Base-by-base conservation (phyloP, 306 rosid genomes). In the Cicer yamashitae region DNA sequence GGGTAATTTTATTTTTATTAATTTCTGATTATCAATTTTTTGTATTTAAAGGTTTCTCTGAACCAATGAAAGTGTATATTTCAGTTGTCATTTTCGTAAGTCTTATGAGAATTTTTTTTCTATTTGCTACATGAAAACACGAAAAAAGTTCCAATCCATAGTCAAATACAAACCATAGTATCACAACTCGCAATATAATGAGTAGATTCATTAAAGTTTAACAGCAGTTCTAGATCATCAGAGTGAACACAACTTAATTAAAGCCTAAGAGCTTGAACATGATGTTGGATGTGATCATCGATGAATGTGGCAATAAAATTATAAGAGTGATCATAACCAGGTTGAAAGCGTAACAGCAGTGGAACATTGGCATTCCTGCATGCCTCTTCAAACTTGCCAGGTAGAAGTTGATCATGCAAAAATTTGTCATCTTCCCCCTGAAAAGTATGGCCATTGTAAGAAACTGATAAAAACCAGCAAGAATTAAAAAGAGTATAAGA, bases 261-360 rank as follows among this genome's bases (percentile, higher is more conserved):
- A 30, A 82, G 88, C 53, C 82, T 81, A 80, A 94, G 94, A 71
- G 96, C 97, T 84, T 94, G 94, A 84, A 91, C 93, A 77, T 91
- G 97, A 88, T 91, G 97, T 14, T 48, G 81, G 78, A 94, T 90
- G 88, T 91, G 98, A 85, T 94, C 98, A 10, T 91, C 97, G 10
- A 94, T 86, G 90, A 94, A 91, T 76, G 98, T 85, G 79, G 98
- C 81, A 63, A 91, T 80, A 54, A 94, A 94, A 81, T 47, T 85
- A 83, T 87, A 94, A 7, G 93, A 86, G 86, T 94, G 98, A 78
- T 91, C 93, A 71, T 94, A 94, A 34, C 96, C 94, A 8, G 94
- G 91, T 60, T 94, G 98, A 70, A 84, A 60, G 46, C 97, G 82
- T 70, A 94, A 51, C 54, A 77, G 79, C 44, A 94, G 87, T 3